Evolutionary conservation across 345 rosid genomes (phyloP).

Genomic region (Lumnitzera littorea): DNA sequence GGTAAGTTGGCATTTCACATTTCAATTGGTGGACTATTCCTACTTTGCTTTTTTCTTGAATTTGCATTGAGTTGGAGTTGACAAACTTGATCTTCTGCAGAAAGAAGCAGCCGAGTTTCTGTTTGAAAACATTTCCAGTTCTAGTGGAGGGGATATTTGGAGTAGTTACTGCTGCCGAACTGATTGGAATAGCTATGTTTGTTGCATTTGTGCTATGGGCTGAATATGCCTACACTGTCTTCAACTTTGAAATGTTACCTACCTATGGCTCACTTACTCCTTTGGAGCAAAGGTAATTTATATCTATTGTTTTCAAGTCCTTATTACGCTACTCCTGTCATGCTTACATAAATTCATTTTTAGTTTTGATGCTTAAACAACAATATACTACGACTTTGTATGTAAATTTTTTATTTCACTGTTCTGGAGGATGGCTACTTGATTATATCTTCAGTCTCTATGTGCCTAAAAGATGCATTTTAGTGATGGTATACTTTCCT

Average conservation of each 20-base stretch:
- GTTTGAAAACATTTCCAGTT: constrained; percentile 24
- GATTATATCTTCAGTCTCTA: too few species aligned
- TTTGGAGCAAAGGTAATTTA: constrained; percentile 11
- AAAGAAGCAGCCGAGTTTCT: constrained; percentile 13
- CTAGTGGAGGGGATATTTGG: constrained; percentile 27
- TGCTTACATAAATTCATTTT: too few species aligned
- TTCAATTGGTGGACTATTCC: background rate
- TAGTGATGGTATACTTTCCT: too few species aligned
- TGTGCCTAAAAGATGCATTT: too few species aligned
- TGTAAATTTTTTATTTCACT: too few species aligned
- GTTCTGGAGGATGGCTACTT: too few species aligned
- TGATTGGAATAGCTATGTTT: constrained; percentile 21
- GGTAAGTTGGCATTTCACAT: too few species aligned
- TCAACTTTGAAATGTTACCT: constrained; percentile 13
- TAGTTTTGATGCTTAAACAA: too few species aligned
- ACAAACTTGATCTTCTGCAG: background rate
- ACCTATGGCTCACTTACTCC: constrained; percentile 9
- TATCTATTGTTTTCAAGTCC: background rate
- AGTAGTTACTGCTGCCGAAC: constrained; percentile 26
- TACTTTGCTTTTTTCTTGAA: background rate
- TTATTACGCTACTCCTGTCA: too few species aligned
- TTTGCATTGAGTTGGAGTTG: background rate
- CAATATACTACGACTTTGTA: too few species aligned
- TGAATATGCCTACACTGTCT: constrained; percentile 12
- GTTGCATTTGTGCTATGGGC: constrained; percentile 16